These are phyloP conservation scores for Candida ipomoeae DNA, from an alignment of 805 yeast genomes.

Conservation along the genomic window DNA sequence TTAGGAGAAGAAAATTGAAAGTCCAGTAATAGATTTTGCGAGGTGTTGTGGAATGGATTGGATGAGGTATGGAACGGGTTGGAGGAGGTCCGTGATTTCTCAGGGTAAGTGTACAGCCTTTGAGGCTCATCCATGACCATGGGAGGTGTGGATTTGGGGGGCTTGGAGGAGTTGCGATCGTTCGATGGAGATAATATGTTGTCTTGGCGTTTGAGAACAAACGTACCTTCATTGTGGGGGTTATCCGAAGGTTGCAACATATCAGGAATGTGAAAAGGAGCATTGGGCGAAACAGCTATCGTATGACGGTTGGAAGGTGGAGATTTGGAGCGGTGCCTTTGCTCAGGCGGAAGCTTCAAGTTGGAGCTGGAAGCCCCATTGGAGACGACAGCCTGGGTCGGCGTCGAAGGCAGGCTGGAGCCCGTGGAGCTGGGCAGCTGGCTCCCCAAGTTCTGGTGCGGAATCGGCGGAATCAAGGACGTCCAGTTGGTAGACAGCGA, in stretches of 20 bases:
- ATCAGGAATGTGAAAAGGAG: conserved; percentile 9
- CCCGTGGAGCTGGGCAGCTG: background rate
- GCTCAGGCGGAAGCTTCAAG: background rate
- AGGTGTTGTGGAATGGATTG: background rate
- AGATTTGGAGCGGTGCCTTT: background rate
- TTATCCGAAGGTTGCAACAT: conserved; percentile 16
- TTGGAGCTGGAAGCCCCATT: background rate
- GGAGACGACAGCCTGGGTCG: background rate
- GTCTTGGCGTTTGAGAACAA: conserved; percentile 6
- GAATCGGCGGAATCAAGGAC: conserved; percentile 32
- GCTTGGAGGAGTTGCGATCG: background rate
- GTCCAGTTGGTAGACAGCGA: conserved; percentile 24
- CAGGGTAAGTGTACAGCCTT: conserved; percentile 1
- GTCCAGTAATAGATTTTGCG: background rate
- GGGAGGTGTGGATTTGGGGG: background rate
- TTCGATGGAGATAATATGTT: background rate
- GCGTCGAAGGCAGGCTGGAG: conserved; percentile 1
- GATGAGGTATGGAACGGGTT: background rate
- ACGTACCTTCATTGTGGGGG: conserved; percentile 7
- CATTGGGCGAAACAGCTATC: conserved; percentile 16
- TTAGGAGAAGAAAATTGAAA: background rate
- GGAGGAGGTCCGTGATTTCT: background rate
- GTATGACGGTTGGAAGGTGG: conserved; percentile 14
- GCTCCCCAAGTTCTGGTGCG: conserved; percentile 2
- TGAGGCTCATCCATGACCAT: background rate